Evolutionary conservation across 495 filamentous ascomycete species (phyloP).

Genomic region (Penicillium soppii): DNA sequence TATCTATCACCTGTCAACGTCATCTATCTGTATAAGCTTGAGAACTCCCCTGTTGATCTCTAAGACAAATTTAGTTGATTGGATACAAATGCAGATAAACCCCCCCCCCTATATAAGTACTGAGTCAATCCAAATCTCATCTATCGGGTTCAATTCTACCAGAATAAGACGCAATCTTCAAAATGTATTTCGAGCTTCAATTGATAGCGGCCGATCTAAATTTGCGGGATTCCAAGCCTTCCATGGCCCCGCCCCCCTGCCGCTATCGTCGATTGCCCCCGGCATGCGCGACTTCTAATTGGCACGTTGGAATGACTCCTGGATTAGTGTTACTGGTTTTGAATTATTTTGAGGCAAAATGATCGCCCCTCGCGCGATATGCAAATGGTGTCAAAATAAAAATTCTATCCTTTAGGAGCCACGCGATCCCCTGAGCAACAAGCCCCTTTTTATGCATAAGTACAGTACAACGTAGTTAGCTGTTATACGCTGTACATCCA

Average conservation of each 20-base stretch:
- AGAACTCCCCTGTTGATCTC: slow-evolving; percentile 17
- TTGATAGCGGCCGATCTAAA: slow-evolving; percentile 22
- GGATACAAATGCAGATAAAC: neutral
- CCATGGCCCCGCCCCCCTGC: slow-evolving; percentile 24
- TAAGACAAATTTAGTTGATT: neutral
- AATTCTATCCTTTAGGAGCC: neutral
- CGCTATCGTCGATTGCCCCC: slow-evolving; percentile 23
- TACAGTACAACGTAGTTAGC: too few relatives aligned
- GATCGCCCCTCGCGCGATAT: slow-evolving; percentile 9
- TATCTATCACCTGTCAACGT: slow-evolving; percentile 18
- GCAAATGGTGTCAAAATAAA: neutral
- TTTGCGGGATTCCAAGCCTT: slow-evolving; percentile 29
- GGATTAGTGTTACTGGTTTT: slow-evolving; percentile 13
- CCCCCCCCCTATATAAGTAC: too few relatives aligned
- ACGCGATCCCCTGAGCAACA: slow-evolving; percentile 13
- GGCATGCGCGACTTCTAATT: slow-evolving; percentile 26
- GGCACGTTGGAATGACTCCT: slow-evolving; percentile 25
- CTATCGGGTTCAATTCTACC: neutral
- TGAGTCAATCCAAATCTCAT: neutral
- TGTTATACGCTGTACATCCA: too few relatives aligned
- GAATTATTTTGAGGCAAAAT: slow-evolving; percentile 8
- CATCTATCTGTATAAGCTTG: slow-evolving; percentile 12
- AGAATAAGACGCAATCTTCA: neutral
- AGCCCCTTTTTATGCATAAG: slow-evolving; percentile 1
- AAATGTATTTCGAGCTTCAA: neutral